Evolutionary conservation across 108 stramenopile genomes (phyloP).

Genomic region (Skeletonema grethae): DNA sequence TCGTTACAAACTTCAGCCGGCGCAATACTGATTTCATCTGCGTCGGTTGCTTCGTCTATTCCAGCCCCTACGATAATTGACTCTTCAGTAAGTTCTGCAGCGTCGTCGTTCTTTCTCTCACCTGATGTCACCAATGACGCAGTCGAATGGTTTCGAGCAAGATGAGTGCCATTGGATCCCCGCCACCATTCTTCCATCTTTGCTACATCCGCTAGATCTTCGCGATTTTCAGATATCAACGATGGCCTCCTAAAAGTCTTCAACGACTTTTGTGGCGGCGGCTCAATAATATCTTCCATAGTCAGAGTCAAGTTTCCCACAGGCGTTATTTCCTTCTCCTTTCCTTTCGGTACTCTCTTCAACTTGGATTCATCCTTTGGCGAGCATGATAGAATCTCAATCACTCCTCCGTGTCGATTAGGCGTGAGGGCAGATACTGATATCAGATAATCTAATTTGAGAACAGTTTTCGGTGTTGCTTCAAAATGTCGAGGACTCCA

Average conservation of each 20-base stretch:
- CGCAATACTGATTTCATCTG: background rate
- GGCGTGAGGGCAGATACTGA: constrained; percentile 26
- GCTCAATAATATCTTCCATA: background rate
- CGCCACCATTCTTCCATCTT: background rate
- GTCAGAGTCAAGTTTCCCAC: background rate
- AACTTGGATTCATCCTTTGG: background rate
- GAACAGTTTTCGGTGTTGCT: constrained; percentile 3
- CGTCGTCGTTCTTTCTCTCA: background rate
- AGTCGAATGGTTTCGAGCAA: background rate
- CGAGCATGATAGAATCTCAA: constrained; percentile 17
- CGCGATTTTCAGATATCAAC: background rate
- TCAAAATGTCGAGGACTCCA: constrained; percentile 23
- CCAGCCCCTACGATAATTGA: constrained; percentile 2
- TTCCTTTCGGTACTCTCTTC: background rate
- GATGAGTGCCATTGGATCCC: background rate
- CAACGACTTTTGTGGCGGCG: background rate
- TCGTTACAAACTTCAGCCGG: constrained; percentile 1
- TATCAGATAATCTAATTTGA: constrained; percentile 18
- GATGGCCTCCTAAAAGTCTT: constrained; percentile 7
- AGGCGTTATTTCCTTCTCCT: background rate
- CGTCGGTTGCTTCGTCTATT: background rate
- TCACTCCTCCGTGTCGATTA: constrained; percentile 1
- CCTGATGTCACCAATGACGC: background rate
- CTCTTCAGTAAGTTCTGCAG: background rate
- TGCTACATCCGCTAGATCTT: background rate